Evolutionary conservation across 257 asterid genomes (phyloP).

Genomic region (Solanum etuberosum): DNA sequence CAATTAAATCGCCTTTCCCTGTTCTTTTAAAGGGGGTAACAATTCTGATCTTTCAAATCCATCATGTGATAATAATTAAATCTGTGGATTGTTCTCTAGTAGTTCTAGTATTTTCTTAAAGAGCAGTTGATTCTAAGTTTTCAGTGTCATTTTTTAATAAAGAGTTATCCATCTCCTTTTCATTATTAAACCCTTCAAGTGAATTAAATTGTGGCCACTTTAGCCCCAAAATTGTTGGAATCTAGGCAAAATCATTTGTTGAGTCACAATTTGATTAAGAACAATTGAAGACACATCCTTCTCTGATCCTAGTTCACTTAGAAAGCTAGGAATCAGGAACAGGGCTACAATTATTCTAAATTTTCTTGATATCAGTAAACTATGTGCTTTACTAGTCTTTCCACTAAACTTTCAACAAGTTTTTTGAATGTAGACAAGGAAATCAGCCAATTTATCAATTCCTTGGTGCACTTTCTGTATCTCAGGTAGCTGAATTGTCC

Average conservation of each 20-base stretch:
- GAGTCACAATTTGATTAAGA: neutral
- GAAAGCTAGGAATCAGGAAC: neutral
- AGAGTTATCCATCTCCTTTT: neutral
- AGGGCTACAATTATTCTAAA: neutral
- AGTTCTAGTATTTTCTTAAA: neutral
- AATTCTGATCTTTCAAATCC: neutral
- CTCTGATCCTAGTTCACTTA: neutral
- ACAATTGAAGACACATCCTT: neutral
- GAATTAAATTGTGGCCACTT: neutral
- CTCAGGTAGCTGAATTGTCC: slow-evolving; percentile 62
- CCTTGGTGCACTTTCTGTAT: neutral
- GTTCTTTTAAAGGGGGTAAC: neutral
- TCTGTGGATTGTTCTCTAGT: neutral
- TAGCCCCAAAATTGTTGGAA: neutral
- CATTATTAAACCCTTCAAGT: neutral
- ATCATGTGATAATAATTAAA: neutral
- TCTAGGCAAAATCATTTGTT: neutral
- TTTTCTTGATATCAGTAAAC: neutral
- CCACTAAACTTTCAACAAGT: neutral
- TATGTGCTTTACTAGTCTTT: neutral
- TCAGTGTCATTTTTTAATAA: neutral
- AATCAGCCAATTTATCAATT: neutral
- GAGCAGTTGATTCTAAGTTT: neutral
- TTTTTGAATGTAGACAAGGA: neutral
- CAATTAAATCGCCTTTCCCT: neutral